Percentiles rank a stretch among this genome's conserved stretches.
phyloP scores from a whole-genome alignment of 1,284 basidiomycete genomes.

The Gymnopus androsaceus region DNA sequence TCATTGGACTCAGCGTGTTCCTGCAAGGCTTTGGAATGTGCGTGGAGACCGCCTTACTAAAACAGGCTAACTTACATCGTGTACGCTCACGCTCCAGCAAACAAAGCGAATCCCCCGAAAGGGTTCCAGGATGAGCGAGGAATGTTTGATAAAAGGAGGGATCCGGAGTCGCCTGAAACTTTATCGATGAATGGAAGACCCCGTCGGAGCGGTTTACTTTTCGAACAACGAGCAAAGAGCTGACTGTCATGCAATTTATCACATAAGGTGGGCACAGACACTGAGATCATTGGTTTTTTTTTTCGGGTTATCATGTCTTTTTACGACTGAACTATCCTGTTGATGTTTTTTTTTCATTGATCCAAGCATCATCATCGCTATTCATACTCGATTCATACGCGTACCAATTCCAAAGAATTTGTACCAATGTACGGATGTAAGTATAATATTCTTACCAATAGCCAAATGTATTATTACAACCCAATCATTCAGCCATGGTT shows the following conservation, averaged over 20 bases:
- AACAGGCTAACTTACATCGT: slow-evolving; percentile 12
- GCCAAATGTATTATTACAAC: too few relatives aligned
- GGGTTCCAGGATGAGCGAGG: slow-evolving; percentile 28
- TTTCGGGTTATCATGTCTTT: too few relatives aligned
- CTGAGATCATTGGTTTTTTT: too few relatives aligned
- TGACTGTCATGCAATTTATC: slow-evolving; percentile 39
- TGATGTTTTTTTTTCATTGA: too few relatives aligned
- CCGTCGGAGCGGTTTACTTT: slow-evolving; percentile 45
- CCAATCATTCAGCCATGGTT: too few relatives aligned
- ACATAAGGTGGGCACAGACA: too few relatives aligned
- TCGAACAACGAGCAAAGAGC: slow-evolving; percentile 8
- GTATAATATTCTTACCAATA: too few relatives aligned
- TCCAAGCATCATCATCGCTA: too few relatives aligned
- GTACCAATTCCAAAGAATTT: too few relatives aligned
- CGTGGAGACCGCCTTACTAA: slow-evolving; percentile 13
- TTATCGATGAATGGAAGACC: slow-evolving; percentile 55
- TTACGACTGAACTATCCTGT: too few relatives aligned
- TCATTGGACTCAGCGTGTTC: background rate
- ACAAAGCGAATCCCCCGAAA: slow-evolving; percentile 11
- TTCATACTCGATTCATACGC: too few relatives aligned
- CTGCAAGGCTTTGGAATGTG: slow-evolving; percentile 12
- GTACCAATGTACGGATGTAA: too few relatives aligned
- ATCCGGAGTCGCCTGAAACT: slow-evolving; percentile 59
- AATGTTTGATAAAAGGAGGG: slow-evolving; percentile 35
- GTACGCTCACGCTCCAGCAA: slow-evolving; percentile 13